Base-by-base conservation (phyloP, 1,139 yeast species). In the Arxiozyma slooffiae region DNA sequence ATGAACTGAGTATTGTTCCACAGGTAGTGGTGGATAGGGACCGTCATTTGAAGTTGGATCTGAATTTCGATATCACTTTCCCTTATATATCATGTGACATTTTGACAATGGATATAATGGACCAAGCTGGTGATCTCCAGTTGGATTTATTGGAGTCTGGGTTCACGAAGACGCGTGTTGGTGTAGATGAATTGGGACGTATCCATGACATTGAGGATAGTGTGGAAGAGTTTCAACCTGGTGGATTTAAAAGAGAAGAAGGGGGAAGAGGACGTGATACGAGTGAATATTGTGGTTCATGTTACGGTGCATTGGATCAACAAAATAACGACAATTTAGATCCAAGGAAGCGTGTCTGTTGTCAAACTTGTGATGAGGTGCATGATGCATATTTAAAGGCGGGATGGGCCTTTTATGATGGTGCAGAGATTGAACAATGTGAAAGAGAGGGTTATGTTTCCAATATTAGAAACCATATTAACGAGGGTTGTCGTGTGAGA, bases 331-430 rank as follows among this genome's bases (percentile, higher is more conserved):
- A 77, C 30, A 67, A 65, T 7, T 55, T 63, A 21, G 63, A 68
- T 4, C 55, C 57, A 14, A 66, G 66, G 6, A 70, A 74, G 24
- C 69, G 70, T 52, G 69, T 74, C 41, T 89, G 97, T 70, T 92
- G 98, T 69, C 86, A 89, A 66, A 78, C 84, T 40, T 92, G 98
- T 73, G 85, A 78, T 45, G 80, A 87, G 43, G 95, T 92, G 38
- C 79, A 80, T 54, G 69, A 75, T 58, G 96, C 97, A 1, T 92
- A 90, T 64, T 82, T 86, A 23, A 77, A 76, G 21, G 76, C 72
- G 26, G 81, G 80, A 37, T 92, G 98, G 98, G 92, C 85, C 2
- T 90, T 92, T 67, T 84, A 71, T 60, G 97, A 92, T 64, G 97
- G 97, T 52, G 74, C 77, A 50, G 80, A 85, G 54, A 80, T 92